A percentile compares a stretch with the other conserved stretches of the same genome.
Conservation (phyloP, 2,329 filamentous ascomycete species). For the Aureobasidium sp. region DNA sequence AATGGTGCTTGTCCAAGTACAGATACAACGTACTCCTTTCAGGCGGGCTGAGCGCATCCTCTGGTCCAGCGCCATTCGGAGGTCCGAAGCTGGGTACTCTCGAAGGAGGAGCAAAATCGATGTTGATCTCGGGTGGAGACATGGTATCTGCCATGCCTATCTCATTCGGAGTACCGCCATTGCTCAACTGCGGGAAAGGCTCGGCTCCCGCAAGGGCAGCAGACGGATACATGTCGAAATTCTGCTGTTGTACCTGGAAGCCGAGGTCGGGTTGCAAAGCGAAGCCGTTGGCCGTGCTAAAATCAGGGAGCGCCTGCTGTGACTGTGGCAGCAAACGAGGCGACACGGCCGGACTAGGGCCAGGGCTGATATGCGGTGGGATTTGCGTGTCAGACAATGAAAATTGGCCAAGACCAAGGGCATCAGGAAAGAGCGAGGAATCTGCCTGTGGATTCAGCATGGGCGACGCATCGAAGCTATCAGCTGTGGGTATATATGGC, state of each 20-base stretch:
- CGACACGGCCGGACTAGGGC: constrained; percentile 65
- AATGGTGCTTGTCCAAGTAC: constrained; percentile 40
- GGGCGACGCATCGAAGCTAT: constrained; percentile 81
- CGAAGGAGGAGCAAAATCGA: constrained; percentile 78
- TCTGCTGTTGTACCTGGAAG: constrained; percentile 33
- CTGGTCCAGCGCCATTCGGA: constrained; percentile 57
- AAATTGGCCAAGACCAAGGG: constrained; percentile 71
- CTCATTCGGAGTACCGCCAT: constrained; percentile 39
- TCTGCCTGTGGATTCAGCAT: constrained; percentile 69
- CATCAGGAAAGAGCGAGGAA: constrained; percentile 65
- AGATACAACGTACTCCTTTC: constrained; percentile 47
- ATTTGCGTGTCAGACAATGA: constrained; percentile 63
- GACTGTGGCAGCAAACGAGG: constrained; percentile 64
- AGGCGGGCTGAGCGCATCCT: constrained; percentile 78
- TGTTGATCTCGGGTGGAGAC: constrained; percentile 90
- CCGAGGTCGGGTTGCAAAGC: constrained; percentile 42
- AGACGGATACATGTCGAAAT: constrained; percentile 39
- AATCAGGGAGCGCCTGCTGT: constrained; percentile 44
- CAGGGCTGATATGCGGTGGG: constrained; percentile 50
- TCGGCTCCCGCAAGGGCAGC: constrained; percentile 37
- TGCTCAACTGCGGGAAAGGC: constrained; percentile 42
- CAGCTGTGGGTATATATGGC: constrained; percentile 69
- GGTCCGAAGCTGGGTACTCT: constrained; percentile 60
- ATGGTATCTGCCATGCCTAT: constrained; percentile 66
- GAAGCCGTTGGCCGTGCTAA: constrained; percentile 40